Evolutionary conservation across 2,329 filamentous ascomycete species (phyloP).

Genomic region (Clarireedia paspali): DNA sequence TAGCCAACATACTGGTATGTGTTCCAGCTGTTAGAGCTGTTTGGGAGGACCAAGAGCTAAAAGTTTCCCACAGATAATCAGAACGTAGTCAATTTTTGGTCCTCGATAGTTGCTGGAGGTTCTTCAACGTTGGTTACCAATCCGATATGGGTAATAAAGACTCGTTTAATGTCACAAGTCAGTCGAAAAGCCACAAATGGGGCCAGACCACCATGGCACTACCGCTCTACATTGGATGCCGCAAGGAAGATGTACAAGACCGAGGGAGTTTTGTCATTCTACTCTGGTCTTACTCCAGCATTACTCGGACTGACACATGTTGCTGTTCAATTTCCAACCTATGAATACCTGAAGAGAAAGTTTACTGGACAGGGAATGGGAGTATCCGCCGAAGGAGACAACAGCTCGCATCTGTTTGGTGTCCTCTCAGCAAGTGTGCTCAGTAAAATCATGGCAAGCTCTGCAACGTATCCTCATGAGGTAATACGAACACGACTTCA

Average conservation of each 20-base stretch:
- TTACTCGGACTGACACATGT: slow-evolving; percentile 90
- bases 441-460: slow-evolving; percentile 90
- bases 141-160: slow-evolving; percentile 99
- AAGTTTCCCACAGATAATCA: slow-evolving; percentile 51
- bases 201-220: slow-evolving; percentile 76
- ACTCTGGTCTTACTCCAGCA: slow-evolving; percentile 88
- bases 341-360: slow-evolving; percentile 83
- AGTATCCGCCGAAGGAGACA: slow-evolving; percentile 43
- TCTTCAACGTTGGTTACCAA: slow-evolving; percentile 94
- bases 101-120: slow-evolving; percentile 82
- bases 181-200: slow-evolving; percentile 45
- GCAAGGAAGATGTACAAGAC: slow-evolving; percentile 91
- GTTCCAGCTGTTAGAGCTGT: slow-evolving; percentile 5
- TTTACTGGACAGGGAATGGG: slow-evolving; percentile 92
- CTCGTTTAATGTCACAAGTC: slow-evolving; percentile 90
- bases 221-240: slow-evolving; percentile 81
- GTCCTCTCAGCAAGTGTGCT: slow-evolving; percentile 84
- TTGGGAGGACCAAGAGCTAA: slow-evolving; percentile 9
- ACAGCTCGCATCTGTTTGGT: slow-evolving; percentile 69
- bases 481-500: slow-evolving; percentile 89
- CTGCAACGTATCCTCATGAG: slow-evolving; percentile 94
- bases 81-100: slow-evolving; percentile 75
- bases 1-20: slow-evolving; percentile 55
- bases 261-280: slow-evolving; percentile 86
- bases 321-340: slow-evolving; percentile 92